Percentiles rank a stretch among this genome's conserved stretches.
phyloP scores from a whole-genome alignment of 495 filamentous ascomycete genomes.

The Xylaria curta region DNA sequence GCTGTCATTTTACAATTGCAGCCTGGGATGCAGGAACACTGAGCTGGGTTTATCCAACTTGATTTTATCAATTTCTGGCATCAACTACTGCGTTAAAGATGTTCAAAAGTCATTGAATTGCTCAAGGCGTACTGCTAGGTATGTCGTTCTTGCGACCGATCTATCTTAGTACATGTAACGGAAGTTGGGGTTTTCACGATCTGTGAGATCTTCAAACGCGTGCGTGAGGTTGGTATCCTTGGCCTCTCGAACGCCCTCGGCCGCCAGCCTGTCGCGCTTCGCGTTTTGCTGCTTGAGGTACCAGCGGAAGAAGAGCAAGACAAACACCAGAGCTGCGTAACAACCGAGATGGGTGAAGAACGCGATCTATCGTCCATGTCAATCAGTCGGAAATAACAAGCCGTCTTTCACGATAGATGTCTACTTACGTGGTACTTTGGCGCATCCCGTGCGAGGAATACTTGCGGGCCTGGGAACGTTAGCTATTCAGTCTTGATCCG shows the following conservation, averaged over 20 bases:
- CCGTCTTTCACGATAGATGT: neutral
- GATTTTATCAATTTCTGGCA: neutral
- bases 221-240: slow-evolving; percentile 52
- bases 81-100: neutral
- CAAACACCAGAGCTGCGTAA: slow-evolving; percentile 55
- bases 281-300: slow-evolving; percentile 55
- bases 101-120: neutral
- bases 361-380: slow-evolving; percentile 44
- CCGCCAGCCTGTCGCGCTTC: slow-evolving; percentile 52
- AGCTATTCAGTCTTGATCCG: neutral
- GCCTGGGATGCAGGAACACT: neutral
- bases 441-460: slow-evolving; percentile 56
- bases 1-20: too few relatives aligned
- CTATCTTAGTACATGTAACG: slow-evolving; percentile 53
- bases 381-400: neutral
- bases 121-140: neutral
- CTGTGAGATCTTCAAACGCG: slow-evolving; percentile 66
- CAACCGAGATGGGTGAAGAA: slow-evolving; percentile 63
- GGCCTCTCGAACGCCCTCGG: slow-evolving; percentile 47
- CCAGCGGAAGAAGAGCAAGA: slow-evolving; percentile 54
- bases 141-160: neutral
- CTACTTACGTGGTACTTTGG: slow-evolving; percentile 52
- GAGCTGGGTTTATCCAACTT: neutral
- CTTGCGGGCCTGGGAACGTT: slow-evolving; percentile 50
- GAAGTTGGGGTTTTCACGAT: slow-evolving; percentile 63